phyloP scores from a whole-genome alignment of 23 red algal species.

The Gracilaria domingensis region DNA sequence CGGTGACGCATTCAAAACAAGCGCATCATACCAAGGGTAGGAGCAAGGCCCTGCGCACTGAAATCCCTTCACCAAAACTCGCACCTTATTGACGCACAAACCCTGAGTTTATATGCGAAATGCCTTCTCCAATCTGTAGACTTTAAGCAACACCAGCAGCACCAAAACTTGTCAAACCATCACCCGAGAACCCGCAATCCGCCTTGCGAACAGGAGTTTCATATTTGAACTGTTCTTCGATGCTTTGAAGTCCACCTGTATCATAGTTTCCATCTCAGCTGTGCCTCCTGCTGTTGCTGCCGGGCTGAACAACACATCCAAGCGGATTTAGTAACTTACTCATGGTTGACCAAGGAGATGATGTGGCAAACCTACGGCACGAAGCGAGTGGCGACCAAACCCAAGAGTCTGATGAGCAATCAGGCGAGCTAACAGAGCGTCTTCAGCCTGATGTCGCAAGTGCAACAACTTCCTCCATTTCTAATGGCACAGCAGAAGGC shows the following conservation, averaged over 20 bases:
- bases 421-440: not conserved
- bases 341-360: slow-evolving; percentile 19
- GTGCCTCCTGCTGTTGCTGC: not conserved
- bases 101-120: not conserved
- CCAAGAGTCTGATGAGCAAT: not conserved
- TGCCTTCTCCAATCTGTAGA: not conserved
- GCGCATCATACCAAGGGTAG: not conserved
- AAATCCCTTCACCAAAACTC: not conserved
- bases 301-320: not conserved
- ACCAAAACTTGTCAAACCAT: not conserved
- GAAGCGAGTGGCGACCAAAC: not conserved
- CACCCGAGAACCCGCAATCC: not conserved
- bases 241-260: not conserved
- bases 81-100: not conserved
- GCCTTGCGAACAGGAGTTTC: not conserved
- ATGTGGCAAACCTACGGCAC: not conserved
- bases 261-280: not conserved
- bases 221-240: not conserved
- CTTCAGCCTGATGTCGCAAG: not conserved
- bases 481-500: not conserved
- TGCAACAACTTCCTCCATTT: not conserved
- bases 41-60: not conserved
- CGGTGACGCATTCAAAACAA: slow-evolving; percentile 9
- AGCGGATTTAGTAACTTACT: not conserved
- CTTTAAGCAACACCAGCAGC: not conserved